Evolutionary conservation across 164 flowering plant species (phyloP).

Genomic region (Akebia trifoliata): DNA sequence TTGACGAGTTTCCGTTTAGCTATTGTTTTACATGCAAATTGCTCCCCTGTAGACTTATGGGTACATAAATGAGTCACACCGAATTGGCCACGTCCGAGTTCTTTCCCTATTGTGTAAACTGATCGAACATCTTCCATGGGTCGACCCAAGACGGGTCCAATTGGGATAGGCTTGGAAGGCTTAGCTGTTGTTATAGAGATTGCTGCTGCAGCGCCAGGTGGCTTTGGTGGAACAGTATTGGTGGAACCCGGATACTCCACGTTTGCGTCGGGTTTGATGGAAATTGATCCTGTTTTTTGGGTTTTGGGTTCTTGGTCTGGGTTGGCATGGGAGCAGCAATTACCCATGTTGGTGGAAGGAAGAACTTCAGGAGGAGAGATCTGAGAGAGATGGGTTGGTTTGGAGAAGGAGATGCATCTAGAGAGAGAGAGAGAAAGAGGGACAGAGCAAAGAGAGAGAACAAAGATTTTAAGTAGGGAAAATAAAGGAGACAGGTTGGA

Average conservation of each 20-base stretch:
- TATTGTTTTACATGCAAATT: slow-evolving; percentile 77
- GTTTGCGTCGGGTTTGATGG: background rate
- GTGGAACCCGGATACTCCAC: background rate
- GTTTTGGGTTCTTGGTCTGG: background rate
- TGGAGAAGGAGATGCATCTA: slow-evolving; percentile 7
- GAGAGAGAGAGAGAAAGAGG: slow-evolving; percentile 8
- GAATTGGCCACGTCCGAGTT: slow-evolving; percentile 80
- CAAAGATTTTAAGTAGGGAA: background rate
- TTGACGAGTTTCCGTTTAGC: slow-evolving; percentile 60
- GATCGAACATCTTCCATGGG: slow-evolving; percentile 71
- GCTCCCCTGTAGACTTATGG: slow-evolving; percentile 52
- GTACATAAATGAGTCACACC: slow-evolving; percentile 75
- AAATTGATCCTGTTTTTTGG: no score
- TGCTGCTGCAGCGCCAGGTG: slow-evolving; percentile 12
- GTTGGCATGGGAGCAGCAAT: slow-evolving; percentile 46
- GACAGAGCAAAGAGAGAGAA: slow-evolving; percentile 6
- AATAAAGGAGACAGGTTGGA: slow-evolving; percentile 25
- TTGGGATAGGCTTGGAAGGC: slow-evolving; percentile 31
- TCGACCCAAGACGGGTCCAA: slow-evolving; percentile 63
- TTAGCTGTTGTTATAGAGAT: slow-evolving; percentile 16
- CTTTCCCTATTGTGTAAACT: slow-evolving; percentile 56
- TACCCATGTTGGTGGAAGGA: slow-evolving; percentile 45
- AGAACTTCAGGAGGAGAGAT: background rate
- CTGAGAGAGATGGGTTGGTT: slow-evolving; percentile 2
- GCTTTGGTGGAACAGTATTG: slow-evolving; percentile 11